A percentile compares a stretch with the other conserved stretches of the same genome.
Evolutionary conservation across 2,329 filamentous ascomycete genomes (phyloP).

Genomic region (Plectosphaerella sp.): DNA sequence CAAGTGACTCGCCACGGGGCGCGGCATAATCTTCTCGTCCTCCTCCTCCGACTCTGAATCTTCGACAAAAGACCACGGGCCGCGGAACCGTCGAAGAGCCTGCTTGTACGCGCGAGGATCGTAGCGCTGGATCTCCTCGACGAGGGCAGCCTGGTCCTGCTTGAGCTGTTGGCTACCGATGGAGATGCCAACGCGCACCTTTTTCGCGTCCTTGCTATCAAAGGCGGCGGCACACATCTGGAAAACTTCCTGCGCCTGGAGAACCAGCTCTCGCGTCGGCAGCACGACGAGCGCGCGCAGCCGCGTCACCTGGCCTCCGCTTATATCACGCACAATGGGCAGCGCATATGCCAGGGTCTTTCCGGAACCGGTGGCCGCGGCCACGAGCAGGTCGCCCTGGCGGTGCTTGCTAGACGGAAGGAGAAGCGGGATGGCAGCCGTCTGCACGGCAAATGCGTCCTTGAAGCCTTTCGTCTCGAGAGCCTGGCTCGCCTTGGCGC

Average conservation of each 20-base stretch:
- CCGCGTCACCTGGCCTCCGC: conserved; percentile 57
- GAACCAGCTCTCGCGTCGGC: conserved; percentile 85
- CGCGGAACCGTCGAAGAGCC: conserved; percentile 32
- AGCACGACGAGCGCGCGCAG: conserved; percentile 81
- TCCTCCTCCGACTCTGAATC: conserved; percentile 39
- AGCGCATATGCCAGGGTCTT: conserved; percentile 92
- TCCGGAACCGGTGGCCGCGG: conserved; percentile 90
- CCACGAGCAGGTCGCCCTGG: conserved; percentile 78
- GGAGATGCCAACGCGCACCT: conserved; percentile 74
- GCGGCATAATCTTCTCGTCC: conserved; percentile 28
- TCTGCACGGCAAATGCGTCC: conserved; percentile 74
- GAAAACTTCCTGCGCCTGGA: conserved; percentile 75
- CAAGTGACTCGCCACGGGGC: conserved; percentile 24
- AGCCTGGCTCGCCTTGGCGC: conserved; percentile 52
- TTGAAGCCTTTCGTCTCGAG: conserved; percentile 66
- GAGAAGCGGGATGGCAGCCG: conserved; percentile 74
- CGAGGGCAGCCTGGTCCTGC: conserved; percentile 48
- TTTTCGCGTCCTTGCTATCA: conserved; percentile 51
- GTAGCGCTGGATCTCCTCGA: conserved; percentile 50
- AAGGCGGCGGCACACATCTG: conserved; percentile 67
- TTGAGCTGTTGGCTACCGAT: conserved; percentile 76
- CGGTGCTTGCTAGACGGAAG: conserved; percentile 58
- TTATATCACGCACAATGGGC: conserved; percentile 75
- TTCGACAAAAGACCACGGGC: conserved; percentile 39
- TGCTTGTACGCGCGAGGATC: conserved; percentile 56